These are phyloP conservation scores for Penicillium psychrosexuale DNA, from an alignment of 2,329 filamentous ascomycete species.

Conservation along the genomic window DNA sequence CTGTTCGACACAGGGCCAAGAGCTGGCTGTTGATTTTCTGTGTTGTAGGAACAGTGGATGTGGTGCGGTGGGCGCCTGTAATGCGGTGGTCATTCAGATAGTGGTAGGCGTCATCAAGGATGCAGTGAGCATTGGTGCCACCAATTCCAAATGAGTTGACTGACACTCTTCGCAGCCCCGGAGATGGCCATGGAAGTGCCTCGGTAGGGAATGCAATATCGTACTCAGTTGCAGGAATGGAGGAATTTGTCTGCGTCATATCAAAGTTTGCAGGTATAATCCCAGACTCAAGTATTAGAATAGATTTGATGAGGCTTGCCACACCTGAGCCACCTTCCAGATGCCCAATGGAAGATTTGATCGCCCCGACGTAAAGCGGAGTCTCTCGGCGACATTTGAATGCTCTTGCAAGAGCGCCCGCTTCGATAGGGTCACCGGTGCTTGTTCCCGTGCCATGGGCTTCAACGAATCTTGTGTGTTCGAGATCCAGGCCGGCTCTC, in stretches of 20 bases:
- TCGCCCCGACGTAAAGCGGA: constrained; percentile 26
- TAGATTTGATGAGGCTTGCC: constrained; percentile 41
- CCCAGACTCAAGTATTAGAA: constrained; percentile 45
- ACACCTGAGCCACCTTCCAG: constrained; percentile 30
- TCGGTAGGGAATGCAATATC: constrained; percentile 25
- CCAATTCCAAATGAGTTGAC: constrained; percentile 42
- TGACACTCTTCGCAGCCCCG: constrained; percentile 24
- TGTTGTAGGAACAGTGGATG: background rate
- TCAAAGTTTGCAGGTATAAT: constrained; percentile 46
- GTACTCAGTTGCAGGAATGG: constrained; percentile 37
- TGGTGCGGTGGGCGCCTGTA: constrained; percentile 12
- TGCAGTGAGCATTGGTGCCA: constrained; percentile 34
- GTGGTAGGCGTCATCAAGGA: constrained; percentile 32
- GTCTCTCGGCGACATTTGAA: constrained; percentile 23
- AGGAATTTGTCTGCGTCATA: constrained; percentile 40
- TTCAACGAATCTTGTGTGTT: constrained; percentile 27
- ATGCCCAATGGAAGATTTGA: constrained; percentile 30
- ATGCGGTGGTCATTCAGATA: constrained; percentile 16
- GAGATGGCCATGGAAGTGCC: constrained; percentile 28
- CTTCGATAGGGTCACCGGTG: constrained; percentile 35
- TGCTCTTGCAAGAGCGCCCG: constrained; percentile 25
- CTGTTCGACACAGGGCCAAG: background rate
- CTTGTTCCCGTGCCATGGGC: constrained; percentile 36
- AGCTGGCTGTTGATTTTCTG: background rate
- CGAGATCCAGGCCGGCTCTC: constrained; percentile 24